A percentile compares a stretch with the other conserved stretches of the same genome.
Conservation (phyloP, 345 rosid genomes). For the Luvunga scandens region DNA sequence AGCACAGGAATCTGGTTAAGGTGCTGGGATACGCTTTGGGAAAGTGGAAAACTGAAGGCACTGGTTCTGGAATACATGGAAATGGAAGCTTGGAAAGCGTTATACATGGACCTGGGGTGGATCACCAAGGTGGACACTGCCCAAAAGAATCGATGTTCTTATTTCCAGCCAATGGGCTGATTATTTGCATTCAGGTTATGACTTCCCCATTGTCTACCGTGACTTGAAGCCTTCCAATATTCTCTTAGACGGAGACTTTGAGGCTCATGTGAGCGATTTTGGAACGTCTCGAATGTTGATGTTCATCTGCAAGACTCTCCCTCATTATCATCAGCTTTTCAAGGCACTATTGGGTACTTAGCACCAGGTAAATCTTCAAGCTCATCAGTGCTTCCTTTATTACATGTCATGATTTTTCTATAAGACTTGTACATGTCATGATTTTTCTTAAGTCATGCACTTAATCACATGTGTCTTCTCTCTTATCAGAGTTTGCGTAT, state of each 20-base stretch:
- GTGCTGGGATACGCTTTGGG: conserved; percentile 91
- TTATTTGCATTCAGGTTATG: conserved; percentile 78
- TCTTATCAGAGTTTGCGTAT: conserved; percentile 71
- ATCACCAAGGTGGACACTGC: conserved; percentile 39
- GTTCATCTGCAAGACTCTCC: conserved; percentile 43
- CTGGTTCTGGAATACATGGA: conserved; percentile 73
- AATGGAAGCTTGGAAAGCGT: conserved; percentile 70
- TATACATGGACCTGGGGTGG: conserved; percentile 42
- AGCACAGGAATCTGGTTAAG: conserved; percentile 73
- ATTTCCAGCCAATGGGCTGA: conserved; percentile 60
- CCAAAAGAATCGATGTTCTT: conserved; percentile 49
- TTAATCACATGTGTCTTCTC: background rate
- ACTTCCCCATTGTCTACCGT: conserved; percentile 71
- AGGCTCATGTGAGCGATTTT: conserved; percentile 89
- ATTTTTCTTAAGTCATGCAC: no score
- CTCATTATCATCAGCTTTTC: conserved; percentile 54
- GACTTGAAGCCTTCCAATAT: conserved; percentile 89
- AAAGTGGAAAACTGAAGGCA: conserved; percentile 72
- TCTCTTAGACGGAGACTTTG: conserved; percentile 59
- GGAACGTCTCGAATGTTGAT: conserved; percentile 83
- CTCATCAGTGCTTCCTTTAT: no score
- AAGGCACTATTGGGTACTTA: conserved; percentile 90
- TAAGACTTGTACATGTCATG: no score
- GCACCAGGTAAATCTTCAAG: conserved; percentile 67
- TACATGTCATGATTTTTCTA: no score